phyloP scores from a whole-genome alignment of 176 grass and related monocot genomes.

The Pharus latifolius region DNA sequence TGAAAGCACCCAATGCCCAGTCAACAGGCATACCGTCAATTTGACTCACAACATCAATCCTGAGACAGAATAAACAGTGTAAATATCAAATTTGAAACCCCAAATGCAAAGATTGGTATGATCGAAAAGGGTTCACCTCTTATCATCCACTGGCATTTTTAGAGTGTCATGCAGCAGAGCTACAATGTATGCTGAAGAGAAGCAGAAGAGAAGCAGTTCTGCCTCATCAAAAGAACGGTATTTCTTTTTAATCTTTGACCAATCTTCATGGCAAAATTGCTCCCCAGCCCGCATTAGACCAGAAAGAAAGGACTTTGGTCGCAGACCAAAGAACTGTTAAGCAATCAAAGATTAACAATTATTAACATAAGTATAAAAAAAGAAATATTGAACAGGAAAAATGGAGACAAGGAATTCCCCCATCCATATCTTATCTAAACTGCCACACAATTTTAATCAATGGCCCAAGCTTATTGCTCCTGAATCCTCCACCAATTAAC shows the following conservation, averaged over 20 bases:
- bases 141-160: constrained; percentile 53
- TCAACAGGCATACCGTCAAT: constrained; percentile 53
- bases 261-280: constrained; percentile 78
- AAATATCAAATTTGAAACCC: background rate
- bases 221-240: constrained; percentile 66
- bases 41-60: constrained; percentile 72
- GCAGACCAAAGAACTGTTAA: constrained; percentile 72
- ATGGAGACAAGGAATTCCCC: background rate
- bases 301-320: constrained; percentile 52
- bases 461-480: too few relatives aligned
- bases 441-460: too few relatives aligned
- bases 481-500: too few relatives aligned
- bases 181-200: constrained; percentile 88
- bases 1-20: constrained; percentile 84
- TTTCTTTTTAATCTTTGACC: constrained; percentile 61
- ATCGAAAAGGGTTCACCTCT: constrained; percentile 32
- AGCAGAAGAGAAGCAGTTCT: constrained; percentile 82
- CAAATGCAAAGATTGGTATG: background rate
- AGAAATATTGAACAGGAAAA: background rate
- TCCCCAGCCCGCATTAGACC: constrained; percentile 68
- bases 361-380: background rate
- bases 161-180: constrained; percentile 84
- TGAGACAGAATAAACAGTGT: constrained; percentile 22
- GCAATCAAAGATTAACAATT: background rate
- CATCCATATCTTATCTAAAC: too few relatives aligned